Conservation (phyloP, 331 rosid species). For the Cucumis variabilis region DNA sequence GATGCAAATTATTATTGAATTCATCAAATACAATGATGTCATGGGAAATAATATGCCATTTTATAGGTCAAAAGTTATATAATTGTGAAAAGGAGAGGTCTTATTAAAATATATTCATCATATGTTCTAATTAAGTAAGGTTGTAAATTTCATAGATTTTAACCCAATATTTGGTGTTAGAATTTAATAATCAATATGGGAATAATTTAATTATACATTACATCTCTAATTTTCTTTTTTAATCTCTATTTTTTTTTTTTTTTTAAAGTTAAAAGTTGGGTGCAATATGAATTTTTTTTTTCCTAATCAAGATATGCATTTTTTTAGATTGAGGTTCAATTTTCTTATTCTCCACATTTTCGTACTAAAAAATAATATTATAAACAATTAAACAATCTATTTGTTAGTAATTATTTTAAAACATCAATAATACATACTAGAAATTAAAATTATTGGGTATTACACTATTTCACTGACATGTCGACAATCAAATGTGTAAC, state of each 20-base stretch:
- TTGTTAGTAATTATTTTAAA: too few relatives aligned
- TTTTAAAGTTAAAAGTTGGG: too few relatives aligned
- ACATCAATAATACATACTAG: too few relatives aligned
- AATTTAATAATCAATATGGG: background rate
- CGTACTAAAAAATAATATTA: too few relatives aligned
- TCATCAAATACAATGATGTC: background rate
- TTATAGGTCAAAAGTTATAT: slow-evolving; percentile 1
- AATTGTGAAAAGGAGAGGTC: background rate
- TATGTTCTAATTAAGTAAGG: background rate
- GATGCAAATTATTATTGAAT: slow-evolving; percentile 11
- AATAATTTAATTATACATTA: background rate
- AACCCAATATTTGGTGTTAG: background rate
- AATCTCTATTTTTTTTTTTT: too few relatives aligned
- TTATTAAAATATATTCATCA: background rate
- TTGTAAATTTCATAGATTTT: background rate
- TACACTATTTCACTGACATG: too few relatives aligned
- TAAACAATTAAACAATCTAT: too few relatives aligned
- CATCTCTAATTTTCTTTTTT: background rate
- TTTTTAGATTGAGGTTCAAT: too few relatives aligned
- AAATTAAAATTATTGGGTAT: too few relatives aligned
- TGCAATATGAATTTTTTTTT: too few relatives aligned
- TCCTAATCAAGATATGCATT: too few relatives aligned
- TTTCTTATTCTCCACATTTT: too few relatives aligned
- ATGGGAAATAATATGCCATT: background rate
- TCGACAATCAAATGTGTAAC: background rate